Evolutionary conservation across 225 moss, liverwort and hornwort genomes (phyloP).

Genomic region (Neckera pumila): DNA sequence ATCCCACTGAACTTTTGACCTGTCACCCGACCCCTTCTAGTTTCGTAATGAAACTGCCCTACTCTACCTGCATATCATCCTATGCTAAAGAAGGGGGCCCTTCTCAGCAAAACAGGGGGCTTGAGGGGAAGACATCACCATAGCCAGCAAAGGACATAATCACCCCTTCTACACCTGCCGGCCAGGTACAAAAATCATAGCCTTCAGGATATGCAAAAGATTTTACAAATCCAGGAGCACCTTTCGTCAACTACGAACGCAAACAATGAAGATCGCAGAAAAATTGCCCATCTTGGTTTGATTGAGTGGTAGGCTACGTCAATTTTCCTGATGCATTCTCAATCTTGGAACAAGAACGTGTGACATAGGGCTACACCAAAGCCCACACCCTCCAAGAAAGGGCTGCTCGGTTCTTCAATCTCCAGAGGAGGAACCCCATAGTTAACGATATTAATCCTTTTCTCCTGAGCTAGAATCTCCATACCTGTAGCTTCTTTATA

Average conservation of each 20-base stretch:
- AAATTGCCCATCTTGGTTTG: not conserved
- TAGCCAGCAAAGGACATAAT: not conserved
- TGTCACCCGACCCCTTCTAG: not conserved
- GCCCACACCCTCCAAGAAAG: not conserved
- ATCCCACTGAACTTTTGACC: not conserved
- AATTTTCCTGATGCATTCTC: not conserved
- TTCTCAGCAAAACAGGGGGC: not conserved
- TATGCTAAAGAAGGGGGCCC: not conserved
- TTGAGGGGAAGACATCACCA: not conserved
- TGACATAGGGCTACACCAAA: not conserved
- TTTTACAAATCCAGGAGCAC: not conserved
- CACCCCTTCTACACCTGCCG: not conserved
- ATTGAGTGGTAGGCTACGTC: not conserved
- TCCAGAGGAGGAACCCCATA: not conserved
- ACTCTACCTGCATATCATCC: not conserved
- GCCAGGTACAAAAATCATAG: not conserved
- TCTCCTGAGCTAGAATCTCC: constrained; percentile 1
- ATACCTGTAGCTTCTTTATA: not conserved
- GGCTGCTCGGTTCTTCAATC: not conserved
- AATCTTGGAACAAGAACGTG: not conserved
- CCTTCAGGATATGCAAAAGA: not conserved
- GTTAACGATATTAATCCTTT: not conserved
- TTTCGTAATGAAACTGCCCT: not conserved
- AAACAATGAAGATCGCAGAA: not conserved
- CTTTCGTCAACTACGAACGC: not conserved